Base-by-base conservation (phyloP, 192 early-diverging fungal genomes). In the Glomus cerebriforme region DNA sequence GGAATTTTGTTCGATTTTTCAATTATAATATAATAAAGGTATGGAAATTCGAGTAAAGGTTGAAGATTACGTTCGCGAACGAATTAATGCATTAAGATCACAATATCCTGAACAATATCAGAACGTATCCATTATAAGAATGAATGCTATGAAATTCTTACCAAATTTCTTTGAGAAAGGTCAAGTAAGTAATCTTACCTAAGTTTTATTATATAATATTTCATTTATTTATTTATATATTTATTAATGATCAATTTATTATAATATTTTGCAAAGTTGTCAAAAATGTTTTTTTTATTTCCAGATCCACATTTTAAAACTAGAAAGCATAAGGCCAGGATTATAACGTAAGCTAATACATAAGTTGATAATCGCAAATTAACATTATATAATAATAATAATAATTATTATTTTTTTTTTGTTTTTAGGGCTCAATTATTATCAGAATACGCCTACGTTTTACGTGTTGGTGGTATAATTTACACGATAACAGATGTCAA, bases 271-370 rank as follows among this genome's bases (percentile, higher is more conserved):
- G 29, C 7, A 60, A 81, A 95, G 91, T 90, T 99, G 32, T 91
- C 92, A 54, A 99, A 99, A 84, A 87, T 99, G 71, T 99, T 99
- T 80, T 95, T 99, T 82, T 88, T 99, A 76, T 99, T 99, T 81
- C 97, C 98, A 59, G 98, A 99, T 83, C 98, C 98, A 35, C 97
- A 99, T 81, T 99, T 99, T 84, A 99, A 99, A 83, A 96, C 95
- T 77, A 92, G 94, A 80, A 99, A 99, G 84, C 96, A 98, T 87
- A 98, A 98, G 87, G 96, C 96, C 0, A 89, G 98, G 43, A 99
- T 99, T 76, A 95, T 99, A 71, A 95, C 94, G 81, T 87, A 85
- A 75, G 80, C 70, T 29, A 35, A 66, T 1, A 10, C 32, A n/a
- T 68, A 29, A 37, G 15, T 4, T 3, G 8, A 19, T 59, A 54